phyloP scores from a whole-genome alignment of 192 early-diverging fungal genomes.

The Funneliformis mosseae region DNA sequence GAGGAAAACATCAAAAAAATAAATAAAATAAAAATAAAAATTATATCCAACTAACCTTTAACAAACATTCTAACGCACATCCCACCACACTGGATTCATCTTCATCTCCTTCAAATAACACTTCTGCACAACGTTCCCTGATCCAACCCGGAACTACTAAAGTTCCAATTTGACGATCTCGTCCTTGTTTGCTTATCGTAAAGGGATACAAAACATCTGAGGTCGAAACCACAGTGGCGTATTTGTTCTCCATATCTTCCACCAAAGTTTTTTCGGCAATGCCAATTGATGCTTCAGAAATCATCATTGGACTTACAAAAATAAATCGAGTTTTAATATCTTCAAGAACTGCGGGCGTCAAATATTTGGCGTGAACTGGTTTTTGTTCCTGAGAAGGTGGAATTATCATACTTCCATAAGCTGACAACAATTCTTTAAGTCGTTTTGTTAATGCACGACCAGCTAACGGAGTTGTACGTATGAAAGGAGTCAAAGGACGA shows the following conservation, averaged over 20 bases:
- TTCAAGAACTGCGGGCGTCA: constrained; percentile 60
- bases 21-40: background rate
- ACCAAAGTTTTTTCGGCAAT: constrained; percentile 35
- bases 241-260: constrained; percentile 53
- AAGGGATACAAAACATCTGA: constrained; percentile 54
- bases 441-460: constrained; percentile 61
- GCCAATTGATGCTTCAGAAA: constrained; percentile 41
- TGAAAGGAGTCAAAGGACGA: constrained; percentile 65
- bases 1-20: background rate
- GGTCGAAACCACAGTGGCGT: constrained; percentile 44
- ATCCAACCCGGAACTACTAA: constrained; percentile 82
- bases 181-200: constrained; percentile 38
- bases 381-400: constrained; percentile 47
- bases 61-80: constrained; percentile 57
- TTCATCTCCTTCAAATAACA: constrained; percentile 78
- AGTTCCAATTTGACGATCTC: constrained; percentile 48
- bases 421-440: constrained; percentile 56
- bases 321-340: constrained; percentile 68
- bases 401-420: constrained; percentile 45
- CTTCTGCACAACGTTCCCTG: constrained; percentile 76
- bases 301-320: constrained; percentile 58
- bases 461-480: constrained; percentile 65
- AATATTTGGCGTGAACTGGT: constrained; percentile 47
- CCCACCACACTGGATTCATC: constrained; percentile 63
- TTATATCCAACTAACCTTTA: constrained; percentile 39